Conservation (phyloP, 441 rosid genomes). For the Pelargonium fulgidum region DNA sequence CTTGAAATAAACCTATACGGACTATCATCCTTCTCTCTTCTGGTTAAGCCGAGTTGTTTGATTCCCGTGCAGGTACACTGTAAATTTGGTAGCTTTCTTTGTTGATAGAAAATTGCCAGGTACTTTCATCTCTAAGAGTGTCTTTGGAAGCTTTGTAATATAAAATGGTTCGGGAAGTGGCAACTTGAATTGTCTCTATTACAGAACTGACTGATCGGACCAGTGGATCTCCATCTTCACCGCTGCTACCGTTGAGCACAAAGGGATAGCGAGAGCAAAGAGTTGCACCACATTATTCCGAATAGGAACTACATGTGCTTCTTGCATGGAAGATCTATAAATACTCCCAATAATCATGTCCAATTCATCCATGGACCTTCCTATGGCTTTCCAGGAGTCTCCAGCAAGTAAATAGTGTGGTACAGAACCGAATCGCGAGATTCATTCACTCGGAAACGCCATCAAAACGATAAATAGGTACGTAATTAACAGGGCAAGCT, state of each 20-base stretch:
- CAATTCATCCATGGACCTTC: not conserved
- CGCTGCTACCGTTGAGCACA: conserved; percentile 37
- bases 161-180: not conserved
- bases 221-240: conserved; percentile 25
- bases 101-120: conserved; percentile 44
- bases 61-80: conserved; percentile 43
- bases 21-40: not conserved
- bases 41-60: conserved; percentile 14
- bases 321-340: conserved; percentile 17
- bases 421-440: conserved; percentile 17
- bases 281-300: conserved; percentile 31
- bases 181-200: conserved; percentile 10
- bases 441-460: conserved; percentile 13
- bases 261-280: conserved; percentile 37
- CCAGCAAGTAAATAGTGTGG: conserved; percentile 7
- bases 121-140: conserved; percentile 11
- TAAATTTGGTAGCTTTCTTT: conserved; percentile 37
- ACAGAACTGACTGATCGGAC: conserved; percentile 46
- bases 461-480: conserved; percentile 21
- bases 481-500: conserved; percentile 28
- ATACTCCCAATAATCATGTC: not conserved
- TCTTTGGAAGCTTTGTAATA: not conserved
- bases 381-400: conserved; percentile 10
- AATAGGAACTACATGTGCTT: conserved; percentile 24
- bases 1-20: not conserved